Conservation (phyloP, 805 yeast genomes). For the Metschnikowia orientalis region DNA sequence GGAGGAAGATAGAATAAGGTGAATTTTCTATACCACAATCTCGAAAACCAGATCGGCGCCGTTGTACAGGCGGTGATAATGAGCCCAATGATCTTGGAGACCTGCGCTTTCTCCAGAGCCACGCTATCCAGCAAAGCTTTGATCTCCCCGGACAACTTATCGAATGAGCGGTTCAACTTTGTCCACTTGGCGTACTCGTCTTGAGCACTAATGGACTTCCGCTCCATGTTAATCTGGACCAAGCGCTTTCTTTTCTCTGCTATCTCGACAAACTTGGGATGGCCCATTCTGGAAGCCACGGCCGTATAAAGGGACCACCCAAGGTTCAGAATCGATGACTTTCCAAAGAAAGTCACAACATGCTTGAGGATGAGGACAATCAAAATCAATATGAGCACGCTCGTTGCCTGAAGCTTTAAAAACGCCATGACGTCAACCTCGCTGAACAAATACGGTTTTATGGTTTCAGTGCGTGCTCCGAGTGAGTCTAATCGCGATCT, state of each 20-base stretch:
- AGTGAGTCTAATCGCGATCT: too few relatives aligned
- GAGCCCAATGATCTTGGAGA: constrained; percentile 31
- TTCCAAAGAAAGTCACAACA: constrained; percentile 34
- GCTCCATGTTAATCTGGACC: constrained; percentile 44
- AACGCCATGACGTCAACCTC: constrained; percentile 3
- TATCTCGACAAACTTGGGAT: constrained; percentile 24
- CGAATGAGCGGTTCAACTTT: constrained; percentile 70
- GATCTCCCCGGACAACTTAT: constrained; percentile 51
- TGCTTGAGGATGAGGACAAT: constrained; percentile 19
- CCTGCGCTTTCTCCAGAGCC: constrained; percentile 27
- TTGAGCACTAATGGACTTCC: constrained; percentile 71
- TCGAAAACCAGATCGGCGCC: constrained; percentile 45
- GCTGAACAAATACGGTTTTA: too few relatives aligned
- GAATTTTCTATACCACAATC: constrained; percentile 49
- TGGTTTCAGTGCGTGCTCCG: too few relatives aligned
- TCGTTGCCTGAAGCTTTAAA: constrained; percentile 32
- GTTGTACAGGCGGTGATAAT: constrained; percentile 38
- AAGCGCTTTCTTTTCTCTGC: constrained; percentile 40
- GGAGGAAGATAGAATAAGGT: constrained; percentile 58
- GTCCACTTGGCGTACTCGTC: constrained; percentile 97
- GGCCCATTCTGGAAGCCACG: constrained; percentile 32
- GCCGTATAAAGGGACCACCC: constrained; percentile 38
- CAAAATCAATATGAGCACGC: constrained; percentile 34
- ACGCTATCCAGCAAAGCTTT: constrained; percentile 39
- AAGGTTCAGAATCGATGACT: constrained; percentile 25